These are phyloP conservation scores for Talaromyces sp. DNA, from an alignment of 2,329 filamentous ascomycete genomes.

Conservation along the genomic window DNA sequence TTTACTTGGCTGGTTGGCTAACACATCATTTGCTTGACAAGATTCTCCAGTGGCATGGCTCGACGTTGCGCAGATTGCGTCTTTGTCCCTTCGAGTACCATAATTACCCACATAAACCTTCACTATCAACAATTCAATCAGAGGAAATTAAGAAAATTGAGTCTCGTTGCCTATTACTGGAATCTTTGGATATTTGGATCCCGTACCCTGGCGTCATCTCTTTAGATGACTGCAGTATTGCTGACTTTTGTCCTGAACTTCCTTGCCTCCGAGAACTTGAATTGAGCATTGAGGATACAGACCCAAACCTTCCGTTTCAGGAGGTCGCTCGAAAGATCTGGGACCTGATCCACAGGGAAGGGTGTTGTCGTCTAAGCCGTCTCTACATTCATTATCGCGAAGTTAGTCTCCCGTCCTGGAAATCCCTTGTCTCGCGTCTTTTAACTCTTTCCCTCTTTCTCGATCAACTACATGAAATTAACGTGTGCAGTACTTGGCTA, in stretches of 20 bases:
- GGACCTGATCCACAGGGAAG: no score
- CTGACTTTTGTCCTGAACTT: neutral
- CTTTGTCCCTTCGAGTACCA: neutral
- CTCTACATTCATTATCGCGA: no score
- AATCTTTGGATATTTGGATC: neutral
- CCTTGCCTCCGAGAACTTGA: neutral
- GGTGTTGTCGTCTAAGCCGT: conserved; percentile 15
- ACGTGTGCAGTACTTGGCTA: no score
- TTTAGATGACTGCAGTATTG: neutral
- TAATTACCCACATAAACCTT: neutral
- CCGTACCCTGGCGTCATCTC: neutral
- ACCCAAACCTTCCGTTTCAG: neutral
- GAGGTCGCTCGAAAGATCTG: neutral
- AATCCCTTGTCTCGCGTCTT: no score
- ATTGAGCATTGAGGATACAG: neutral
- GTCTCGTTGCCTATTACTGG: neutral
- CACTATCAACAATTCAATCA: neutral
- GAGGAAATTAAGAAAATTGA: neutral
- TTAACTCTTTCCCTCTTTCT: no score
- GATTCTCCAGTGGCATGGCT: conserved; percentile 1
- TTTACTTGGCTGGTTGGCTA: neutral
- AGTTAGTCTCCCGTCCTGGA: no score
- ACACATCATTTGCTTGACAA: neutral
- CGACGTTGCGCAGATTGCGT: neutral
- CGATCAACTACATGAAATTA: no score